A percentile compares a stretch with the other conserved stretches of the same genome.
Evolutionary conservation across 495 filamentous ascomycete genomes (phyloP).

Genomic region (Clohesyomyces aquaticus): DNA sequence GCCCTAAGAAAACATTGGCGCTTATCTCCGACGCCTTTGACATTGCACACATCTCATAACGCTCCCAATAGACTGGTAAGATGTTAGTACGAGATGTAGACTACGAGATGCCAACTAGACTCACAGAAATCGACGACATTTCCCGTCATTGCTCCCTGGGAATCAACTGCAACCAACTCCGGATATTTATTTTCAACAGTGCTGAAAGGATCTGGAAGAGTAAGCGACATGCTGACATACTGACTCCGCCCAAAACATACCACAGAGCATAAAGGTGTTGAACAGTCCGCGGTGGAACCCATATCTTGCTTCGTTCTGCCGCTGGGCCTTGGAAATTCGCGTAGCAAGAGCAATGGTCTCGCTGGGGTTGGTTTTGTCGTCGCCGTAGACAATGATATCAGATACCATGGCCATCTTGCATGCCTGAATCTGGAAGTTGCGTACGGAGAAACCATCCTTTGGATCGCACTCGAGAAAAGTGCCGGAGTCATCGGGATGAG

Average conservation of each 20-base stretch:
- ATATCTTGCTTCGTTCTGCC: slow-evolving; percentile 66
- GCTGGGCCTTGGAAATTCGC: slow-evolving; percentile 74
- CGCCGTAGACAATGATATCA: slow-evolving; percentile 90
- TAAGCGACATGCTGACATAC: slow-evolving; percentile 17
- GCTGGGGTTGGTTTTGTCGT: slow-evolving; percentile 57
- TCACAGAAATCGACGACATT: slow-evolving; percentile 85
- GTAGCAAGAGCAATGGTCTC: slow-evolving; percentile 69
- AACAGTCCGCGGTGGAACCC: slow-evolving; percentile 60
- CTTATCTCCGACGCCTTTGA: slow-evolving; percentile 85
- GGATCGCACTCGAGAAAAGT: slow-evolving; percentile 82
- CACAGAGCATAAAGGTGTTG: slow-evolving; percentile 79
- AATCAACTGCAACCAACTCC: slow-evolving; percentile 73
- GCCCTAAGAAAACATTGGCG: slow-evolving; percentile 86
- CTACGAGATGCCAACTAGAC: slow-evolving; percentile 33
- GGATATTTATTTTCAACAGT: slow-evolving; percentile 74
- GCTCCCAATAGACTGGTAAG: slow-evolving; percentile 73
- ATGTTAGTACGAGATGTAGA: neutral
- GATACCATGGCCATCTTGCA: slow-evolving; percentile 86
- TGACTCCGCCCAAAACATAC: slow-evolving; percentile 51
- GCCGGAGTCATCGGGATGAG: slow-evolving; percentile 46
- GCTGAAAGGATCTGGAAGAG: slow-evolving; percentile 60
- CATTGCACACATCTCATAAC: slow-evolving; percentile 91
- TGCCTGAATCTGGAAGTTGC: slow-evolving; percentile 96
- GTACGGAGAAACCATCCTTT: slow-evolving; percentile 76
- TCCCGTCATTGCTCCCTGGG: slow-evolving; percentile 71